Evolutionary conservation across 2,329 filamentous ascomycete species (phyloP), one percentile per base, ranked within the genome.

Genomic region (Colletotrichum sp.): DNA sequence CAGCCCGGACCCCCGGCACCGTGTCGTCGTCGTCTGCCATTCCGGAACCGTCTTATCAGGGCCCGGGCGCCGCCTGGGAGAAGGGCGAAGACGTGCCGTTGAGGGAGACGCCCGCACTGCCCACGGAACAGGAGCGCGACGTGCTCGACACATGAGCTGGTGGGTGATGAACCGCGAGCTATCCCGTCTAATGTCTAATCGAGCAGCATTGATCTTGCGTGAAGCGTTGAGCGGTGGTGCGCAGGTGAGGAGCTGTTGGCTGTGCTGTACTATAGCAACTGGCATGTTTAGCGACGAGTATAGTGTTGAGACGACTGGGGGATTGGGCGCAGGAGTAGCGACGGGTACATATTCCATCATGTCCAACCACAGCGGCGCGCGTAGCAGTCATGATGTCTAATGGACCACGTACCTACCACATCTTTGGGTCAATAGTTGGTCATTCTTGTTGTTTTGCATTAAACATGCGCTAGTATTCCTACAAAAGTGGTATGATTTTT

Each of bases 21-120:
- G 26, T 26, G 43, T 30, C 24, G 21, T 43, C 28, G 43, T 16
- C 24, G 21, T 76, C 77, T 10, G 79, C 80, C 8, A 86, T 88
- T 30, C 81, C 83, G 26, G 81, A 86, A 63, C 88, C 89, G 21
- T 88, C 87, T 77, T 91, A 89, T 78, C 81, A 84, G 67, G 89
- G 89, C 8, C 89, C 90, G 3, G 87, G 88, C 4, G 82, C 85
- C 15, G 80, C 84, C n/a, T 90, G 88, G 82, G 89, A 91, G 79
- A 91, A 88, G 80, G 87, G 86, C 32, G 89, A 90, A 79, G 82
- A 80, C 32, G 77, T 84, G 26, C 82, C 84, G 38, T 80, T 82
- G 63, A 65, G 72, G 61, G 78, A 87, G 72, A 87, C 84, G 63
- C 87, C 82, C 5, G 79, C 80, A 68, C 81, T 81, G 43, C 86